A percentile compares a stretch with the other conserved stretches of the same genome.
These are phyloP conservation scores for Sporothrix euskadiensis DNA, from an alignment of 2,329 filamentous ascomycete species.

Conservation along the genomic window DNA sequence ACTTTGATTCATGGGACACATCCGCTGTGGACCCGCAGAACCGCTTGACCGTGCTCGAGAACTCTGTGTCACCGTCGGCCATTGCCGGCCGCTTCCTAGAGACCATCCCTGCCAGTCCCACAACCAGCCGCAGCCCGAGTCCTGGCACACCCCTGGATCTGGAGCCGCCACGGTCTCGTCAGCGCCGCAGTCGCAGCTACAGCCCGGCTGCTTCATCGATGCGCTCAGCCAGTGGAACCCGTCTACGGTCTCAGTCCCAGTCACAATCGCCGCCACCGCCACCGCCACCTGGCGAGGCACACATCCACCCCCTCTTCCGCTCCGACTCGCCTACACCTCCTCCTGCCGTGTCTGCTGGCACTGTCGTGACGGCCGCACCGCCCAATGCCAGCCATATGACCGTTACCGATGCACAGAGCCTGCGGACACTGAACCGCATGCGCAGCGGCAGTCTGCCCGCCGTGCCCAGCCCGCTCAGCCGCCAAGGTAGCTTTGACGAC, in stretches of 20 bases:
- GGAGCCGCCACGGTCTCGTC: conserved; percentile 48
- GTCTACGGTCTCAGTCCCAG: conserved; percentile 35
- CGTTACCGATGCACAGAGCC: conserved; percentile 50
- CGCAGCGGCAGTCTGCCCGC: conserved; percentile 57
- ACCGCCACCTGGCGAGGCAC: conserved; percentile 55
- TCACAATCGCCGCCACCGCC: conserved; percentile 36
- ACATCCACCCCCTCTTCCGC: conserved; percentile 78
- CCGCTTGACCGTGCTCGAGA: conserved; percentile 58
- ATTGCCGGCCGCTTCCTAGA: conserved; percentile 58
- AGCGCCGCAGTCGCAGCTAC: conserved; percentile 53
- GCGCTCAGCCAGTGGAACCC: conserved; percentile 30
- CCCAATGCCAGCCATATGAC: conserved; percentile 66
- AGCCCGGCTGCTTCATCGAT: conserved; percentile 45
- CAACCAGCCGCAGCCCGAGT: conserved; percentile 64
- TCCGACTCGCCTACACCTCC: conserved; percentile 69
- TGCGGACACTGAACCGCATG: conserved; percentile 54
- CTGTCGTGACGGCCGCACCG: conserved; percentile 67
- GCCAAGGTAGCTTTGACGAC: conserved; percentile 53
- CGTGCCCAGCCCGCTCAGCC: conserved; percentile 51
- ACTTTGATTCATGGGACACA: conserved; percentile 77
- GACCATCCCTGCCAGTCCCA: conserved; percentile 68
- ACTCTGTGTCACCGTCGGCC: conserved; percentile 44
- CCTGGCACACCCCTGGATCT: conserved; percentile 62
- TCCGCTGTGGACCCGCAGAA: conserved; percentile 65
- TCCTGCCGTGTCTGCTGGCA: conserved; percentile 62